Conservation (phyloP, 148 eudicot genomes). For the Arbutus unedo region DNA sequence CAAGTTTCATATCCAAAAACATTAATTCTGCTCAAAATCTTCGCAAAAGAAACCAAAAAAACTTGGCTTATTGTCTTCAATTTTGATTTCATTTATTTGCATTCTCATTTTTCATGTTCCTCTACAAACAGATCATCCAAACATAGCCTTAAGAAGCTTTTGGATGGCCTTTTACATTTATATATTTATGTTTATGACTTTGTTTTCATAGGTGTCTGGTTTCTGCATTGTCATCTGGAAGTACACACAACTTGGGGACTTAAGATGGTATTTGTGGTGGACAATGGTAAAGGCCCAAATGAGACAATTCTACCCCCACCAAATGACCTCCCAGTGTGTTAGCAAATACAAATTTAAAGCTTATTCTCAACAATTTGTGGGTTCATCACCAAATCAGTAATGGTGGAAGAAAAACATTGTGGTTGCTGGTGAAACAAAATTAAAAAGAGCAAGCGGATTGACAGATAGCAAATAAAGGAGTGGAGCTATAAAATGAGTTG, state of each 20-base stretch:
- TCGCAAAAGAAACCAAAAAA: not conserved
- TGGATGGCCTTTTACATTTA: not conserved
- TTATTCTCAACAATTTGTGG: not conserved
- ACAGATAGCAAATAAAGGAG: not conserved
- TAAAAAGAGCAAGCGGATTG: not conserved
- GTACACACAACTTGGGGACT: conserved; percentile 81
- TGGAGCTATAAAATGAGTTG: not conserved
- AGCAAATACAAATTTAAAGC: not conserved
- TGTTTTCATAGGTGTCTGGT: conserved; percentile 61
- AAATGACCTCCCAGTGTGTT: conserved; percentile 61
- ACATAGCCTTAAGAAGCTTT: not conserved
- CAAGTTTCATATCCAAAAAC: no score
- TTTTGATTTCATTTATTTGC: not conserved
- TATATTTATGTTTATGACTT: not conserved
- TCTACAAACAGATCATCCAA: not conserved
- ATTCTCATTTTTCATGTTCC: not conserved
- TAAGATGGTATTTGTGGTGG: conserved; percentile 74
- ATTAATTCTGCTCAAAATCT: not conserved
- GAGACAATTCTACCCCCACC: conserved; percentile 62
- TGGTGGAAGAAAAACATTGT: not conserved
- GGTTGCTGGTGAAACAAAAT: not conserved
- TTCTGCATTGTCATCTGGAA: conserved; percentile 73
- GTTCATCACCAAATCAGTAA: not conserved
- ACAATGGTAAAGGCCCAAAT: conserved; percentile 57
- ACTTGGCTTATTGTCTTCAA: not conserved